A percentile compares a stretch with the other conserved stretches of the same genome.
Conservation (phyloP, 2,329 filamentous ascomycete genomes). For the Lachnellula subtilissima region DNA sequence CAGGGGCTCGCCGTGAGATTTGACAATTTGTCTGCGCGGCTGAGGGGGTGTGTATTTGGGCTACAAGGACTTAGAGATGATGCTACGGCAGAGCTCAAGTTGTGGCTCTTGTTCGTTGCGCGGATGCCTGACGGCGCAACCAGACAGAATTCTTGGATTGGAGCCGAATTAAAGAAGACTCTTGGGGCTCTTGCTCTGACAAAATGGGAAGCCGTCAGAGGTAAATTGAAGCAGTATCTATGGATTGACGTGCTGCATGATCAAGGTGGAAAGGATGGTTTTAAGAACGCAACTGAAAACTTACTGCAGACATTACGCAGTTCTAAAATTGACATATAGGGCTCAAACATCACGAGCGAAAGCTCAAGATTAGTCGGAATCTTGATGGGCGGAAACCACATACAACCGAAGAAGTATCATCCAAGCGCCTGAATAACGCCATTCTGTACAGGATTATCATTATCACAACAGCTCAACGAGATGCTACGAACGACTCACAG, state of each 20-base stretch:
- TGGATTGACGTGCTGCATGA: slow-evolving; percentile 8
- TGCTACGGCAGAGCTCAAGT: background rate
- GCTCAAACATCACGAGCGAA: background rate
- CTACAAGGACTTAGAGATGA: background rate
- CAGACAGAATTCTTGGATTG: background rate
- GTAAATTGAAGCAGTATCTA: background rate
- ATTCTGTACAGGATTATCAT: background rate
- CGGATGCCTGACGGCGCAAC: background rate
- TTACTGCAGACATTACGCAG: background rate
- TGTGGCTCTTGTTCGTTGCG: slow-evolving; percentile 4
- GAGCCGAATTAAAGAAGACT: background rate
- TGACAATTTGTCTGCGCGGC: background rate
- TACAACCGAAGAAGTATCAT: background rate
- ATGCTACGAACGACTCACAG: background rate
- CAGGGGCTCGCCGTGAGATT: background rate
- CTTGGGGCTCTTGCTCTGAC: background rate
- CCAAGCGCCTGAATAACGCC: too few relatives aligned
- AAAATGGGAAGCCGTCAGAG: background rate
- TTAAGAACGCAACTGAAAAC: background rate
- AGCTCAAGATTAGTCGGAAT: background rate
- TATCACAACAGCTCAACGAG: background rate
- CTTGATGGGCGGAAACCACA: background rate
- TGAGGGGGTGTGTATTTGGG: background rate
- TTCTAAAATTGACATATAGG: background rate
- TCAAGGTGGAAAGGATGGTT: background rate